Conservation (phyloP, 2,329 filamentous ascomycete species). For the Fusarium hostae region DNA sequence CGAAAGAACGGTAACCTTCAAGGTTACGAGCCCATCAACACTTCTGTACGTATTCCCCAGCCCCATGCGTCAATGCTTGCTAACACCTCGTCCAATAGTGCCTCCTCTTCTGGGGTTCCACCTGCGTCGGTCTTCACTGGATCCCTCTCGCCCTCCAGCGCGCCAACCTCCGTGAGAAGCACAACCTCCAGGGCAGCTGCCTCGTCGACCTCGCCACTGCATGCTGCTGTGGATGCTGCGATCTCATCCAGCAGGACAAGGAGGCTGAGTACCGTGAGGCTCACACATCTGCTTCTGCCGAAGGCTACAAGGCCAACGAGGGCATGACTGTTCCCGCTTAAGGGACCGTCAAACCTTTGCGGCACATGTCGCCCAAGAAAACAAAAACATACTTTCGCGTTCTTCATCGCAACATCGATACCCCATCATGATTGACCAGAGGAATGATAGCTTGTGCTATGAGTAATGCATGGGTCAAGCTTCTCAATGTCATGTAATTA, state of each 20-base stretch:
- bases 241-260: constrained; percentile 60
- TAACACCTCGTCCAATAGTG: constrained; percentile 47
- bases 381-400: constrained; percentile 1
- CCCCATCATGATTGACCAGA: constrained; percentile 17
- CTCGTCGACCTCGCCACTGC: constrained; percentile 54
- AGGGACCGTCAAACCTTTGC: neutral
- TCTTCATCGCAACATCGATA: constrained; percentile 31
- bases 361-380: neutral
- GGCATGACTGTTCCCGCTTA: constrained; percentile 35
- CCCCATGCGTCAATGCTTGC: accelerated
- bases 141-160: constrained; percentile 59
- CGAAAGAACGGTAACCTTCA: constrained; percentile 53
- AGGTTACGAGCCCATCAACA: constrained; percentile 60
- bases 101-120: constrained; percentile 55
- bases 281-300: constrained; percentile 6
- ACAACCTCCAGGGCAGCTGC: constrained; percentile 58
- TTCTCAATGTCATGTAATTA: neutral
- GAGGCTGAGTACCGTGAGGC: constrained; percentile 54
- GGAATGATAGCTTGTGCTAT: neutral
- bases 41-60: constrained; percentile 50
- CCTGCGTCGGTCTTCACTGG: constrained; percentile 55
- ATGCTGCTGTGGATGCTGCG: constrained; percentile 60
- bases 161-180: constrained; percentile 56
- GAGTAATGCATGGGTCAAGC: neutral
- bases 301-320: constrained; percentile 41